Evolutionary conservation across 208 protist genomes (phyloP).

Genomic region (Leishmania gerbilli): DNA sequence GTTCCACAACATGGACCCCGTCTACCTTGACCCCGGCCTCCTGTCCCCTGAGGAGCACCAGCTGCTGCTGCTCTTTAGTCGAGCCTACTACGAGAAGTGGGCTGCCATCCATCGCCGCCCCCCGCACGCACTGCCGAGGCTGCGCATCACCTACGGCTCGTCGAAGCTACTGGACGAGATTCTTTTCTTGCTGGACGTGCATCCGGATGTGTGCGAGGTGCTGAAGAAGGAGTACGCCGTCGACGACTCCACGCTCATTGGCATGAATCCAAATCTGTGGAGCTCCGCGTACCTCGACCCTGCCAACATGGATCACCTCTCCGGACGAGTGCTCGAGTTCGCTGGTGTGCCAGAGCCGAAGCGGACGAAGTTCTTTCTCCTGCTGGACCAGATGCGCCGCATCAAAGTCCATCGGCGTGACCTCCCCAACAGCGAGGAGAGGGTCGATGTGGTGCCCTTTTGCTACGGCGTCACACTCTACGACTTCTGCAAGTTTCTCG

Average conservation of each 20-base stretch:
- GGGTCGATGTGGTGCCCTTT: slow-evolving; percentile 58
- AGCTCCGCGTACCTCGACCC: slow-evolving; percentile 73
- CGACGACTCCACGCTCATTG: slow-evolving; percentile 80
- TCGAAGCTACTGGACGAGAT: slow-evolving; percentile 65
- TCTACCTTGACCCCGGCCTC: slow-evolving; percentile 81
- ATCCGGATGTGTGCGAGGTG: slow-evolving; percentile 33
- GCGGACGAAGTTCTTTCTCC: slow-evolving; percentile 59
- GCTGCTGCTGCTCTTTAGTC: slow-evolving; percentile 79
- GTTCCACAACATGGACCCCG: slow-evolving; percentile 90
- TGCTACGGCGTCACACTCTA: slow-evolving; percentile 67
- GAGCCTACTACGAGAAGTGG: slow-evolving; percentile 91
- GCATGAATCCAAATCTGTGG: slow-evolving; percentile 82
- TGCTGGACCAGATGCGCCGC: slow-evolving; percentile 84
- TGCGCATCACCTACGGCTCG: slow-evolving; percentile 72
- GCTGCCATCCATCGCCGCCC: slow-evolving; percentile 56
- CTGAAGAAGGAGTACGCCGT: slow-evolving; percentile 82
- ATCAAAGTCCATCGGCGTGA: slow-evolving; percentile 75
- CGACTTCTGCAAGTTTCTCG: slow-evolving; percentile 73
- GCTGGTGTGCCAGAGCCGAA: slow-evolving; percentile 50
- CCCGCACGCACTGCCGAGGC: slow-evolving; percentile 45
- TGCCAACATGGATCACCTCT: slow-evolving; percentile 84
- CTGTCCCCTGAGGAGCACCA: slow-evolving; percentile 86
- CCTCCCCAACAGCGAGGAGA: slow-evolving; percentile 28
- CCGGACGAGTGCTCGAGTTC: slow-evolving; percentile 88
- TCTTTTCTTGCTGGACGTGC: slow-evolving; percentile 57